Conservation (phyloP, 495 filamentous ascomycete genomes). For the Penicillium steckii region DNA sequence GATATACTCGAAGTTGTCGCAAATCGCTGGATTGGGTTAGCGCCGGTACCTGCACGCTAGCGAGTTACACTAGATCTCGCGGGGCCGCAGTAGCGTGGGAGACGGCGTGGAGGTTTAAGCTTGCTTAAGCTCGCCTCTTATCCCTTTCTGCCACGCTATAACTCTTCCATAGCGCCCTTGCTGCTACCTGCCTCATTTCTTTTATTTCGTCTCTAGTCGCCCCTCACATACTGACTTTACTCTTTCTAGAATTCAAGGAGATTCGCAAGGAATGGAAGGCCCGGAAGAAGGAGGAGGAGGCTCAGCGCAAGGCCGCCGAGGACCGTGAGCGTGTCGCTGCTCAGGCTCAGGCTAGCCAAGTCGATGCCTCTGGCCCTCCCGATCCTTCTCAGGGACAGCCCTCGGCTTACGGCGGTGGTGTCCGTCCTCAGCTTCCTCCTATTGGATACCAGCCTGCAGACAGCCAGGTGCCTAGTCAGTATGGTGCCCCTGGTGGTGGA, state of each 20-base stretch:
- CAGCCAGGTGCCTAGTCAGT: slow-evolving; percentile 61
- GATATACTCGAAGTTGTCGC: slow-evolving; percentile 25
- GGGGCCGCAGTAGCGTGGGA: slow-evolving; percentile 49
- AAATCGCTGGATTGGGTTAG: slow-evolving; percentile 37
- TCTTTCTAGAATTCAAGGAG: slow-evolving; percentile 86
- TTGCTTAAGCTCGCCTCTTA: slow-evolving; percentile 14
- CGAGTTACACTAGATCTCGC: slow-evolving; percentile 50
- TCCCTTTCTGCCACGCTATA: slow-evolving; percentile 16
- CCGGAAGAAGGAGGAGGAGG: slow-evolving; percentile 98
- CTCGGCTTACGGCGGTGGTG: slow-evolving; percentile 55
- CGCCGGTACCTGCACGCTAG: slow-evolving; percentile 38
- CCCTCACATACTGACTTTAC: slow-evolving; percentile 9
- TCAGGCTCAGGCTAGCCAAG: slow-evolving; percentile 51
- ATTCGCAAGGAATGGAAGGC: slow-evolving; percentile 99
- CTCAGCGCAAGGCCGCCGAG: slow-evolving; percentile 83
- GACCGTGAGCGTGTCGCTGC: slow-evolving; percentile 74
- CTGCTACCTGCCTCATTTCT: neutral
- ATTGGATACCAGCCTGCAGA: slow-evolving; percentile 77
- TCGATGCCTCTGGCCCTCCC: slow-evolving; percentile 53
- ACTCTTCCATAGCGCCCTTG: neutral
- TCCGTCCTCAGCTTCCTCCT: slow-evolving; percentile 75
- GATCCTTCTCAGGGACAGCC: slow-evolving; percentile 61
- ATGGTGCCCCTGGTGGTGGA: slow-evolving; percentile 58
- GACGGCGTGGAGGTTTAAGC: slow-evolving; percentile 38
- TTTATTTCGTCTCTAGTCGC: neutral